Evolutionary conservation across 352 stramenopile genomes (phyloP).

Genomic region (Globisporangium lucens): DNA sequence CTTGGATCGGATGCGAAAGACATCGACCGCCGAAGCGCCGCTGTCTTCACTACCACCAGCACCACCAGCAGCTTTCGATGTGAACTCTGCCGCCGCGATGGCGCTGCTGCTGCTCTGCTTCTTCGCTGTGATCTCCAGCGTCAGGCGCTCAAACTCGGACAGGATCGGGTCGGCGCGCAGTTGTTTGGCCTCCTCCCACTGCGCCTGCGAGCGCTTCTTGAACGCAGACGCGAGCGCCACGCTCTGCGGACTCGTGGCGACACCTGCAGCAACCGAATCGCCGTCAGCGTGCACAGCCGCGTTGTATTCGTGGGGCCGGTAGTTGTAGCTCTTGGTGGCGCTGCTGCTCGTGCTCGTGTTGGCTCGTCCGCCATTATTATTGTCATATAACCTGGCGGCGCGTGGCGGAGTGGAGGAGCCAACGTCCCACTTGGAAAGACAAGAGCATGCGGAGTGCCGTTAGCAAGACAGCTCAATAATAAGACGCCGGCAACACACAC

Average conservation of each 20-base stretch:
- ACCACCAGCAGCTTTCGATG: constrained; percentile 5
- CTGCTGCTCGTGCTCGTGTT: constrained; percentile 12
- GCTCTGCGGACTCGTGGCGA: constrained; percentile 18
- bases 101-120: constrained; percentile 17
- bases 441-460: neutral
- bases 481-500: neutral
- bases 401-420: neutral
- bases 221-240: constrained; percentile 43
- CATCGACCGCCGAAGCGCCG: constrained; percentile 1
- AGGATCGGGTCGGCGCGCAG: constrained; percentile 50
- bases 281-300: neutral
- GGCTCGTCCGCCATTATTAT: neutral
- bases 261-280: neutral
- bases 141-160: constrained; percentile 27
- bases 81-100: constrained; percentile 14
- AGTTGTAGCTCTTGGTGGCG: constrained; percentile 18
- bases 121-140: constrained; percentile 18
- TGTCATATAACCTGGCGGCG: neutral
- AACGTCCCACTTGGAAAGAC: constrained; percentile 12
- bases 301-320: neutral
- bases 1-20: constrained; percentile 55
- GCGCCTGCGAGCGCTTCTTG: constrained; percentile 35
- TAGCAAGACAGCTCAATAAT: neutral
- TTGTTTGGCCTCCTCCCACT: constrained; percentile 43
- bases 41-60: constrained; percentile 6